Evolutionary conservation across 805 yeast species (phyloP).

Genomic region (Saccharomycopsis amapae): DNA sequence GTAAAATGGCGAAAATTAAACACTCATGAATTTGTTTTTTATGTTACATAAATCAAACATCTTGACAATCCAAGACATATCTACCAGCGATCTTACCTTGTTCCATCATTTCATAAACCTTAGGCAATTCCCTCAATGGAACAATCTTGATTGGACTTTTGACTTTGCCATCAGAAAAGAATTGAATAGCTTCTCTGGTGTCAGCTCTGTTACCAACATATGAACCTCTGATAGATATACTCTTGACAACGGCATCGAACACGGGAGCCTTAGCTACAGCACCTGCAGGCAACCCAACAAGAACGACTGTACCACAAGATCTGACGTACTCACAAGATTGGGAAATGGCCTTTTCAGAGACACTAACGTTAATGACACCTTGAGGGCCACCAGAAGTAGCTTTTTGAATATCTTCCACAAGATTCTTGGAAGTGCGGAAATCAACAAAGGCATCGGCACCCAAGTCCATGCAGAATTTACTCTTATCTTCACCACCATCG

Average conservation of each 20-base stretch:
- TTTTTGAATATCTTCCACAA: constrained; percentile 45
- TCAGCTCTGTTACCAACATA: constrained; percentile 88
- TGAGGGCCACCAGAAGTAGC: constrained; percentile 71
- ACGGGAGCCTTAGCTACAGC: constrained; percentile 63
- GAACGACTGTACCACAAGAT: constrained; percentile 61
- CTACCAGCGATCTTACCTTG: constrained; percentile 83
- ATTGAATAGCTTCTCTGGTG: constrained; percentile 72
- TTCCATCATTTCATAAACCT: constrained; percentile 70
- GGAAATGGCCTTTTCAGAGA: constrained; percentile 58
- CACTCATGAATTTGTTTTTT: too few relatives aligned
- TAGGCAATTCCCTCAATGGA: constrained; percentile 64
- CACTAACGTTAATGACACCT: constrained; percentile 71
- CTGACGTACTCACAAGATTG: constrained; percentile 55
- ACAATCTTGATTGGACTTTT: constrained; percentile 69
- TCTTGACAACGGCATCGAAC: constrained; percentile 66
- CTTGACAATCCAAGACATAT: constrained; percentile 59
- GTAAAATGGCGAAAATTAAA: too few relatives aligned
- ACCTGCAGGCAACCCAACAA: constrained; percentile 72
- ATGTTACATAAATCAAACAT: too few relatives aligned
- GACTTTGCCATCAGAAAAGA: constrained; percentile 60
- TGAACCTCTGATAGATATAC: constrained; percentile 69
- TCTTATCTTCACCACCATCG: constrained; percentile 65
- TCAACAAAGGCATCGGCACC: constrained; percentile 64
- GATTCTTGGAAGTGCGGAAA: constrained; percentile 46
- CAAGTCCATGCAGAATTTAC: constrained; percentile 42